Base-by-base conservation (phyloP, 345 rosid genomes). In the Clarkia xantiana region DNA sequence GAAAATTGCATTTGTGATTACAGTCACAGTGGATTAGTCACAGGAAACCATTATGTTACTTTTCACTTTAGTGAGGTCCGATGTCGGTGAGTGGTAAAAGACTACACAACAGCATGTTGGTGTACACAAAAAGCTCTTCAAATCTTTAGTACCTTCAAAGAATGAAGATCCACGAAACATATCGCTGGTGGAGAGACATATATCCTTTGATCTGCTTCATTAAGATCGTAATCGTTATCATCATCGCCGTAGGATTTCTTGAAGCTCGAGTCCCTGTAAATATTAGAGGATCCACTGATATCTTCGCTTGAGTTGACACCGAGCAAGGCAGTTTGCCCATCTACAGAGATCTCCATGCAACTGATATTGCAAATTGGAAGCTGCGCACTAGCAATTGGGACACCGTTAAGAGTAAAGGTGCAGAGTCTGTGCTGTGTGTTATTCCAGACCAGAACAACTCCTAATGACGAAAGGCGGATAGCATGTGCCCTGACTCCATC, bases 281-380 rank as follows among this genome's bases (percentile, higher is more conserved):
- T 59, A 57, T 51, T 51, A 22, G 42, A 50, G 41, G 58, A 49
- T 55, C 57, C 62, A 40, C 57, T 65, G 43, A 53, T 47, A 48
- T 29, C 36, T 2, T 54, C 62, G 62, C 72, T 58, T 12, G 83
- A 72, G 57, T 77, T 86, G 65, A 86, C 55, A 56, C 77, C 98
- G 54, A 84, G 63, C 73, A 91, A 70, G 39, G 84, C 95, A 50
- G 62, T 77, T 54, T 62, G 68, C 60, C 98, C 93, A 62, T 91
- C 94, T 40, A 55, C 66, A 22, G 95, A 87, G 61, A 91, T 67
- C 74, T 84, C 87, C 69, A 91, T 75, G 82, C 94, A 91, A 59
- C 82, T 78, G 62, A 86, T 58, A 58, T 60, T 67, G 55, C 84
- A 66, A 45, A 68, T 44, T 47, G 94, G 95, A 68, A 84, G 76